Evolutionary conservation across 2,329 filamentous ascomycete genomes (phyloP), one percentile per base, ranked within the genome.

Genomic region (Fusarium haematococcum): DNA sequence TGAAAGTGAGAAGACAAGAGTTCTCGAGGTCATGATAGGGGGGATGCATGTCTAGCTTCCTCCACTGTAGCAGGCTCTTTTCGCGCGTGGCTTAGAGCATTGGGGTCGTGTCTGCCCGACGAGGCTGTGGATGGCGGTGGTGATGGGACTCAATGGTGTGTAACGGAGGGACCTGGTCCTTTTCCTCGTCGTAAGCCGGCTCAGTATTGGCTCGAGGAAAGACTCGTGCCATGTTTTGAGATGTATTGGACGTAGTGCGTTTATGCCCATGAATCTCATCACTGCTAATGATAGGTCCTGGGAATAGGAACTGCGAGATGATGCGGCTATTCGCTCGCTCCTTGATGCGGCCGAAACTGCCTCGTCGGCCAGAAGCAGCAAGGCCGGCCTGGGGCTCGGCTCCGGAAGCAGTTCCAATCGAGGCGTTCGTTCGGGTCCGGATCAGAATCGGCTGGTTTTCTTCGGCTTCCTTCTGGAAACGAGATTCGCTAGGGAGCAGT

Each of bases 401-500:
- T 13, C 80, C 81, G 10, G 80, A 76, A 5, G 79, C 62, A 9
- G 79, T 65, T 41, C 77, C 82, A 2, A 80, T 77, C 4, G 85
- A 85, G 2, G 78, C 66, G 9, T 71, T 78, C 13, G 84, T 86
- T 50, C 77, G 79, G n/a, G 83, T 81, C 18, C 82, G 81, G n/a
- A 80, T 78, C 14, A 84, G 77, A 5, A 79, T 79, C 3, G 83
- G 81, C 43, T 87, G 85, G 16, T 83, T 83, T 32, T 87, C 86
- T 20, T 87, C 86, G 4, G 85, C 85, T 77, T 91, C 89, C 68
- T 85, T 87, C 64, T 85, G 84, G 75, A 89, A 87, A 25, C 89
- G 86, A 27, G 87, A 82, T 76, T 91, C 89, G 78, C 87, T 90
- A 6, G 89, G 89, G 18, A 91, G 81, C 11, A 91, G 83, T 11